Base-by-base conservation (phyloP, 1,284 basidiomycete species). In the Pisolithus thermaeus region DNA sequence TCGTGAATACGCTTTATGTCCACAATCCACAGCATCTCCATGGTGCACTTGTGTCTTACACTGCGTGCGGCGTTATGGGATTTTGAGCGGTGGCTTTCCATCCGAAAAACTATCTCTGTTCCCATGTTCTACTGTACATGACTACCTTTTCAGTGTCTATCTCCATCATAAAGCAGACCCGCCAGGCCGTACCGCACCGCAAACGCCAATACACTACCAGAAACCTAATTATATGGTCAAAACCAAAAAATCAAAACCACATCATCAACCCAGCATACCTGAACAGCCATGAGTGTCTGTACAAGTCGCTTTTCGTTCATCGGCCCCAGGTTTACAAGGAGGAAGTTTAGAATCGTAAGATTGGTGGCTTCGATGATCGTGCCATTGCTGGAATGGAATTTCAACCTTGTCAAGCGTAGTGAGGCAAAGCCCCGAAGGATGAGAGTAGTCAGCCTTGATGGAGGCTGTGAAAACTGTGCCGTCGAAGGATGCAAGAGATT, bases 141-240 rank as follows among this genome's bases (percentile, higher is more conserved):
- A 12, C 16, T 30, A 18, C 28, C n/a, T 27, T 20, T 36, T 12
- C 61, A 92, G 65, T 90, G 74, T 64, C 91, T 77, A 71, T 93
- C 90, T 7, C 90, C 91, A 62, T 95, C 92, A 64, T 95, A 97
- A 42, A 96, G 79, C 50, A 94, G 74, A 46, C 87, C 81, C 6
- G 91, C 90, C 16, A 94, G 75, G 6, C 92, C 92, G 63, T 97
- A 97, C 59, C 94, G 77, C 35, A 96, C 79, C 27, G 78, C 73
- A 65, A 96, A 96, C 7, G 90, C 93, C 6, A 90, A 52, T 5
- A 80, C 64, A 65, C 89, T 95, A 47, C 91, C 87, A 7, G 74
- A 67, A 36, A 87, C 67, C 84, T 90, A 51, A 27, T 37, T 45
- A 20, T 36, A 30, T 54, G 9, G 53, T 16, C 52, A 47, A 30